phyloP scores from a whole-genome alignment of 192 early-diverging fungal species.

The Coemansia sp. region DNA sequence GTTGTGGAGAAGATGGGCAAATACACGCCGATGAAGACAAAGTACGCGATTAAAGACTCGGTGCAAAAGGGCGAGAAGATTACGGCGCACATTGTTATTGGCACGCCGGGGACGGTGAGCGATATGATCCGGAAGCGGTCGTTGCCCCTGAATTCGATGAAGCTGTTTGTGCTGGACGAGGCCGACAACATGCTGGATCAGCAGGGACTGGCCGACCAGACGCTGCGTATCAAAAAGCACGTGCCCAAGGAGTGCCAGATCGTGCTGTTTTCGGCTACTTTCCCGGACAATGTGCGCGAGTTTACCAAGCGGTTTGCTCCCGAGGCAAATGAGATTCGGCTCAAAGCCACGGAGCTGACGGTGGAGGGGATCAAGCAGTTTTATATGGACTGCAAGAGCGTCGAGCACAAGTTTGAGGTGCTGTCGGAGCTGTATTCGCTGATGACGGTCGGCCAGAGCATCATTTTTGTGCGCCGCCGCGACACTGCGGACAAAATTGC shows the following conservation, averaged over 20 bases:
- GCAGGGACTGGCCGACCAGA: conserved; percentile 84
- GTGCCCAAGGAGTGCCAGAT: conserved; percentile 78
- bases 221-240: conserved; percentile 73
- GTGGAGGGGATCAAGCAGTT: conserved; percentile 95
- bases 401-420: conserved; percentile 78
- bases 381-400: conserved; percentile 88
- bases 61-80: conserved; percentile 60
- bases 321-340: conserved; percentile 79
- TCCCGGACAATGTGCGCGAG: conserved; percentile 69
- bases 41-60: conserved; percentile 78
- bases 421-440: conserved; percentile 73
- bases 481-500: conserved; percentile 83
- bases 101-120: conserved; percentile 89
- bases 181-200: conserved; percentile 98
- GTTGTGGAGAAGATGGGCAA: conserved; percentile 90
- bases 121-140: conserved; percentile 70
- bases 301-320: conserved; percentile 85
- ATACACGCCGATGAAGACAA: conserved; percentile 74
- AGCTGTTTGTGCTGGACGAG: conserved; percentile 93
- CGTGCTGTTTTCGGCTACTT: conserved; percentile 95
- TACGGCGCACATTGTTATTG: conserved; percentile 81
- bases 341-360: conserved; percentile 85
- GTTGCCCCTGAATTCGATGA: conserved; percentile 62
- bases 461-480: conserved; percentile 88
- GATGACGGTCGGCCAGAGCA: conserved; percentile 92